Base-by-base conservation (phyloP, 1,284 basidiomycete species). In the Ganoderma sp. region DNA sequence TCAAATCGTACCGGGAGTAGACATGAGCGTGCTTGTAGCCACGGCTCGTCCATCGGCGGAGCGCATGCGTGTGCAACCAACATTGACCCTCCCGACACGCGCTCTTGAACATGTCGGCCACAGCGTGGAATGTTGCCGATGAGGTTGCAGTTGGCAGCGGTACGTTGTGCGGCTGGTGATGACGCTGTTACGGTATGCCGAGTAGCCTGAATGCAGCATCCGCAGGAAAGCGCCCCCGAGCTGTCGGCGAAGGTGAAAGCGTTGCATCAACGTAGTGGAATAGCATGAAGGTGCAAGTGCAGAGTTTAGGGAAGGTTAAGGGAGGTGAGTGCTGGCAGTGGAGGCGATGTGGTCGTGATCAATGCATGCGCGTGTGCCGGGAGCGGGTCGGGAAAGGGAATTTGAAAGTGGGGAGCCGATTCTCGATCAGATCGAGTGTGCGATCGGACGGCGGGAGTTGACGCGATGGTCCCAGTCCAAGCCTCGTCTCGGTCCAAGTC, bases 371-470 rank as follows among this genome's bases (percentile, higher is more conserved):
- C 28, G 28, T 32, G 28, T 32, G 14, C 56, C 56, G 56, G 25
- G 8, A 9, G 34, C 39, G 41, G 34, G 39, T 15, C 22, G 58
- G 58, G 39, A 17, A 60, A 22, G 58, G 39, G 39, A 41, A 60
- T 41, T 60, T 60, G 19, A 60, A 60, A 58, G 32, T 58, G 39
- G 39, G n/a, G 58, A 60, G 58, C 41, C 41, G 43, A 54, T 41
- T 54, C 62, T 52, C 62, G 48, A 63, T 63, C 62, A 63, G 62
- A 63, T 63, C 22, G 12, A 41, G 34, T 45, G 32, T 19, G 62
- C 62, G 62, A 63, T 60, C 39, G n/a, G 22, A 41, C 48, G 48
- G 39, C 43, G n/a, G 45, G 45, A n/a, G 43, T 32, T 45, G 39
- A 50, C 45, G n/a, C 45, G 45, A 50, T 22, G 9, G 28, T 32